These are phyloP conservation scores for Elsinoe perseae DNA, from an alignment of 2,329 filamentous ascomycete species.

Conservation along the genomic window DNA sequence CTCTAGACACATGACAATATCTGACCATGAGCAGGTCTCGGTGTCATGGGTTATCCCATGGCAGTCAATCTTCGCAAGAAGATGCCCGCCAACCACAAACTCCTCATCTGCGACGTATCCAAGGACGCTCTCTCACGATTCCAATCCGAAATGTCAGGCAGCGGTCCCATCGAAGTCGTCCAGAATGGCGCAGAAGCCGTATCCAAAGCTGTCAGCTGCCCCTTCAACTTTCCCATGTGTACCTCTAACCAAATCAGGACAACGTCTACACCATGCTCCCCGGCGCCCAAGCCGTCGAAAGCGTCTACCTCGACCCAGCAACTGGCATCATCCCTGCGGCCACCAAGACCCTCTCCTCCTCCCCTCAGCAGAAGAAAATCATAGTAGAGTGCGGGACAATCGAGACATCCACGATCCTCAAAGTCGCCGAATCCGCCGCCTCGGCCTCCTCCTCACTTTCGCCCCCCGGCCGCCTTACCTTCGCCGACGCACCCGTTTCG, in stretches of 20 bases:
- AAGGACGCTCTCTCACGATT: slow-evolving; percentile 32
- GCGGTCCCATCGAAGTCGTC: slow-evolving; percentile 32
- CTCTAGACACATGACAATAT: not conserved
- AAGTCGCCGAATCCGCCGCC: slow-evolving; percentile 17
- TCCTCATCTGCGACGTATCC: slow-evolving; percentile 36
- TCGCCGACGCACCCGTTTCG: slow-evolving; percentile 34
- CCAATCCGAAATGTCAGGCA: slow-evolving; percentile 29
- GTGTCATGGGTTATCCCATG: slow-evolving; percentile 39
- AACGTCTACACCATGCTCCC: slow-evolving; percentile 39
- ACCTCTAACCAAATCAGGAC: slow-evolving; percentile 22
- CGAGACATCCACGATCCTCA: slow-evolving; percentile 19
- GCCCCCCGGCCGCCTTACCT: slow-evolving; percentile 18
- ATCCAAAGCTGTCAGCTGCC: slow-evolving; percentile 27
- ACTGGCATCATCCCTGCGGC: slow-evolving; percentile 31
- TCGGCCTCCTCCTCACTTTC: slow-evolving; percentile 4
- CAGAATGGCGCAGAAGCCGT: slow-evolving; percentile 34
- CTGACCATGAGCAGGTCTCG: slow-evolving; percentile 26
- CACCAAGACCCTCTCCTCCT: slow-evolving; percentile 16
- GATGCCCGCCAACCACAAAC: slow-evolving; percentile 26
- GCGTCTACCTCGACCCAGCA: slow-evolving; percentile 32
- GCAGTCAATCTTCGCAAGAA: slow-evolving; percentile 35
- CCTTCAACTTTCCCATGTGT: slow-evolving; percentile 17
- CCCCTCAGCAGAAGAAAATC: slow-evolving; percentile 17
- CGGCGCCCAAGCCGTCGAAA: slow-evolving; percentile 30
- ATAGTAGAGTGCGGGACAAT: slow-evolving; percentile 23